Conservation (phyloP, 106 monocot species). For the Dendrobium officinale region DNA sequence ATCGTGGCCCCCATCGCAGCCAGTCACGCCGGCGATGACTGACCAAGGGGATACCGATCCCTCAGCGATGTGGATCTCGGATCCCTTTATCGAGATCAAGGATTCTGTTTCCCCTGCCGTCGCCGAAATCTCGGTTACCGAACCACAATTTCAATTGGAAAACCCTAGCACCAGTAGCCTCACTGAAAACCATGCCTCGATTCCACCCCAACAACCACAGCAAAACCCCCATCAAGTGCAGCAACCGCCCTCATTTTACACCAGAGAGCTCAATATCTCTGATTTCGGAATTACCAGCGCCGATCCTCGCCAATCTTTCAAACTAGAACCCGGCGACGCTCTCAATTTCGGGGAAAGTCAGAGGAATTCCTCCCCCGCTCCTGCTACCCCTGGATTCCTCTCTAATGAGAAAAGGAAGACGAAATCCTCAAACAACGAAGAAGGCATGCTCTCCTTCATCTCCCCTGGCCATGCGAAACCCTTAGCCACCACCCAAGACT, state of each 20-base stretch:
- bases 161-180: slow-evolving; percentile 38
- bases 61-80: slow-evolving; percentile 61
- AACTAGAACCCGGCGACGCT: slow-evolving; percentile 53
- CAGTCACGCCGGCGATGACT: slow-evolving; percentile 1
- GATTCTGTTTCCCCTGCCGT: slow-evolving; percentile 22
- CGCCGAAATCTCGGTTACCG: slow-evolving; percentile 40
- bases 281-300: slow-evolving; percentile 24
- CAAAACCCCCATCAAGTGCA: slow-evolving; percentile 4
- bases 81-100: slow-evolving; percentile 48
- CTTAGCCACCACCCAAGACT: slow-evolving; percentile 21
- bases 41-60: slow-evolving; percentile 47
- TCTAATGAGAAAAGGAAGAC: slow-evolving; percentile 31
- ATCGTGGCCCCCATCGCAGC: slow-evolving; percentile 12
- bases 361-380: slow-evolving; percentile 22
- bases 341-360: slow-evolving; percentile 48
- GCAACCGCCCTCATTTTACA: slow-evolving; percentile 9
- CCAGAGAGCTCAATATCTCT: slow-evolving; percentile 56
- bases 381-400: slow-evolving; percentile 8
- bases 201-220: slow-evolving; percentile 17
- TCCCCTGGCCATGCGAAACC: slow-evolving; percentile 19
- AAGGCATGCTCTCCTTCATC: slow-evolving; percentile 79
- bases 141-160: slow-evolving; percentile 27
- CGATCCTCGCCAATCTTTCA: slow-evolving; percentile 23
- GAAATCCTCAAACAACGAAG: slow-evolving; percentile 47
- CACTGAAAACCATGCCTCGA: slow-evolving; percentile 43